phyloP scores from a whole-genome alignment of 768 basidiomycete genomes.

The Boletus vermiculosoides region DNA sequence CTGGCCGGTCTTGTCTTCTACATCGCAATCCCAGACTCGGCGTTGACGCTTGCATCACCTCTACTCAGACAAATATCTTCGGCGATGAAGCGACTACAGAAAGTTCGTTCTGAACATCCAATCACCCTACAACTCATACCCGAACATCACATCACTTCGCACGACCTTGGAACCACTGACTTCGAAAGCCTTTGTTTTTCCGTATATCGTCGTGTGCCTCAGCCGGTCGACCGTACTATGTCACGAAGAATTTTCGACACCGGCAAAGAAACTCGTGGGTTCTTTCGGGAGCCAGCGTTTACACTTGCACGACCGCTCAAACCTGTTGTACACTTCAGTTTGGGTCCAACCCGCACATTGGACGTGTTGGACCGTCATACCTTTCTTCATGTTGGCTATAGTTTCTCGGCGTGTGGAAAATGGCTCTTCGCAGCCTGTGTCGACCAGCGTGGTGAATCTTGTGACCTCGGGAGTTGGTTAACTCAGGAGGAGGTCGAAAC shows the following conservation, averaged over 20 bases:
- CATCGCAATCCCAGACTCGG: conserved; percentile 58
- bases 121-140: conserved; percentile 75
- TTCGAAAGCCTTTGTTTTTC: conserved; percentile 57
- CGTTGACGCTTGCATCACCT: conserved; percentile 63
- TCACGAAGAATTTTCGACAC: conserved; percentile 49
- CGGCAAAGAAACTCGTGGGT: conserved; percentile 40
- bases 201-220: conserved; percentile 69
- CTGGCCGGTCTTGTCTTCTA: conserved; percentile 59
- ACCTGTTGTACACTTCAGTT: conserved; percentile 37
- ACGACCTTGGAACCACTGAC: conserved; percentile 20
- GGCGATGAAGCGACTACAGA: conserved; percentile 55
- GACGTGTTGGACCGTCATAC: conserved; percentile 59
- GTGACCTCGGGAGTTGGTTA: conserved; percentile 67
- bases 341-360: conserved; percentile 40
- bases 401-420: conserved; percentile 59
- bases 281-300: conserved; percentile 66
- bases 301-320: conserved; percentile 51
- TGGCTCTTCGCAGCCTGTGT: conserved; percentile 77
- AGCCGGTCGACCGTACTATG: conserved; percentile 59
- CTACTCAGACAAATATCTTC: conserved; percentile 68
- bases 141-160: conserved; percentile 52
- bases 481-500: conserved; percentile 47
- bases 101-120: conserved; percentile 44
- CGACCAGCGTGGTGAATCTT: conserved; percentile 77
- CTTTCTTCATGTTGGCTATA: conserved; percentile 77